phyloP scores from a whole-genome alignment of 257 asterid species.

The Jacaranda copaia region DNA sequence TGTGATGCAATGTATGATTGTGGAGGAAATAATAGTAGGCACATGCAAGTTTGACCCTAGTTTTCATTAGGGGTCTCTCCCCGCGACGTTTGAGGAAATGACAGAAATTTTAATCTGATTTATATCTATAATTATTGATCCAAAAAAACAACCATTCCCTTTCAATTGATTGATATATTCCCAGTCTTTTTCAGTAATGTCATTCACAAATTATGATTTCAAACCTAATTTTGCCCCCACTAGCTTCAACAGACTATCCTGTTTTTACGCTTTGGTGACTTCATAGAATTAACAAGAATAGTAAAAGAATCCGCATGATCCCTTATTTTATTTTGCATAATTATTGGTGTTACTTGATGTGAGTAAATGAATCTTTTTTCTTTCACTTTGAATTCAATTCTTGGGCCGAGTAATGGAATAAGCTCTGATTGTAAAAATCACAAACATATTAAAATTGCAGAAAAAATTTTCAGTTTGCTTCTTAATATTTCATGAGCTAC shows the following conservation, averaged over 20 bases:
- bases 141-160: constrained; percentile 20
- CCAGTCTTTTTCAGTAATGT: constrained; percentile 41
- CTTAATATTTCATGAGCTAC: too few species aligned
- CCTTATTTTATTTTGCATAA: too few species aligned
- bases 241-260: background rate
- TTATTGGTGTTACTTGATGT: too few species aligned
- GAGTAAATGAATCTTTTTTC: too few species aligned
- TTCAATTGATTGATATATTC: constrained; percentile 48
- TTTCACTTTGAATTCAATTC: too few species aligned
- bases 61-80: constrained; percentile 44
- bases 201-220: constrained; percentile 35
- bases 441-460: too few species aligned
- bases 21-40: constrained; percentile 47
- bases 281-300: background rate
- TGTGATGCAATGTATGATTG: constrained; percentile 42
- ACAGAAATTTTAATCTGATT: background rate
- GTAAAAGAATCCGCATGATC: too few species aligned
- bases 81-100: constrained; percentile 42
- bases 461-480: too few species aligned
- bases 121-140: constrained; percentile 12
- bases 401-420: too few species aligned
- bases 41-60: constrained; percentile 69
- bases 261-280: background rate
- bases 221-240: constrained; percentile 34
- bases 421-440: too few species aligned